Percentiles rank a stretch among this genome's conserved stretches.
phyloP scores from a whole-genome alignment of 2,329 filamentous ascomycete genomes.

The Alternaria alternata region DNA sequence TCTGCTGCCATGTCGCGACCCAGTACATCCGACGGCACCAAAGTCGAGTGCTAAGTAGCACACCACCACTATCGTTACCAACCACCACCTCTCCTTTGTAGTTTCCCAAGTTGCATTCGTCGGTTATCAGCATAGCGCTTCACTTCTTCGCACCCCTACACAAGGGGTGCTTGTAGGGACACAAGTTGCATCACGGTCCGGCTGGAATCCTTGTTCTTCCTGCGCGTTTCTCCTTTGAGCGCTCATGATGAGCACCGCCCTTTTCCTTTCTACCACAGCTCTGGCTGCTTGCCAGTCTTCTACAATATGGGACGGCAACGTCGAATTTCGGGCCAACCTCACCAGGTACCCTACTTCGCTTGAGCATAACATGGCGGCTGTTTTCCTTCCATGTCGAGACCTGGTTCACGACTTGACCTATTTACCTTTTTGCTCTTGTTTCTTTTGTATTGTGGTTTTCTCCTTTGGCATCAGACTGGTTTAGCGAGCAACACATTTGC shows the following conservation, averaged over 20 bases:
- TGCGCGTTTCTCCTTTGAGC: slow-evolving; percentile 15
- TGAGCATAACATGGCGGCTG: slow-evolving; percentile 42
- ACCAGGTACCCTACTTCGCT: slow-evolving; percentile 27
- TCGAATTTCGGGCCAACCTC: slow-evolving; percentile 31
- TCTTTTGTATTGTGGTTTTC: slow-evolving; percentile 14
- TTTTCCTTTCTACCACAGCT: slow-evolving; percentile 32
- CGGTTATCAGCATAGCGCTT: slow-evolving; percentile 46
- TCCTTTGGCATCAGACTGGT: slow-evolving; percentile 16
- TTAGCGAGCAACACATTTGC: slow-evolving; percentile 42
- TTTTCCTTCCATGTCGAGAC: slow-evolving; percentile 31
- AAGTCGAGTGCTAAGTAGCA: slow-evolving; percentile 40
- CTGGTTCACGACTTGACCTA: slow-evolving; percentile 22
- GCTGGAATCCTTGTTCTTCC: slow-evolving; percentile 36
- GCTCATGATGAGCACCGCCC: slow-evolving; percentile 33
- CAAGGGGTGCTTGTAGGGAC: slow-evolving; percentile 39
- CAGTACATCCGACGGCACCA: slow-evolving; percentile 44
- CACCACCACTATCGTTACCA: slow-evolving; percentile 12
- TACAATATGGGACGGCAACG: slow-evolving; percentile 46
- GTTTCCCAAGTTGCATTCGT: slow-evolving; percentile 39
- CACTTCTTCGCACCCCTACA: slow-evolving; percentile 33
- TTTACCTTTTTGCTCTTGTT: slow-evolving; percentile 21
- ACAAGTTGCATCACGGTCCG: slow-evolving; percentile 46
- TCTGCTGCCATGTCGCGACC: slow-evolving; percentile 58
- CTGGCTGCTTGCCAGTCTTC: slow-evolving; percentile 29
- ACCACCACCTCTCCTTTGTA: slow-evolving; percentile 32